phyloP scores from a whole-genome alignment of 441 rosid genomes.

The Metrosideros polymorpha region DNA sequence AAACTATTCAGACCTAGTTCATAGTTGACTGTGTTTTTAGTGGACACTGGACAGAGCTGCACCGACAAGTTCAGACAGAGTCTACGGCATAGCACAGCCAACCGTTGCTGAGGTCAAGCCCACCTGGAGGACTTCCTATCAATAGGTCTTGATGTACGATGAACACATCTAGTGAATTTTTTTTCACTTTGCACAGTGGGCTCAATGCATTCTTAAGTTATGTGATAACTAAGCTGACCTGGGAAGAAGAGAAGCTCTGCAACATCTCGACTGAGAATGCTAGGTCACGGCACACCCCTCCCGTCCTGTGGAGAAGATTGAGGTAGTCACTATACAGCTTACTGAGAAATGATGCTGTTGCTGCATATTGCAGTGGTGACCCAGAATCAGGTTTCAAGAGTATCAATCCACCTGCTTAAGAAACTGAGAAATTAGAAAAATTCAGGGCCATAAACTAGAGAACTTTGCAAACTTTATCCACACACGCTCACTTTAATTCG shows the following conservation, averaged over 20 bases:
- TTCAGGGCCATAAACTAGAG: not conserved
- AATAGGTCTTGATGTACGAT: not conserved
- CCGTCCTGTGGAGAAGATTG: conserved; percentile 23
- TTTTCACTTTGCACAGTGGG: not conserved
- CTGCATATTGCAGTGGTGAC: conserved; percentile 35
- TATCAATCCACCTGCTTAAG: conserved; percentile 43
- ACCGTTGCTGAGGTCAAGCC: not conserved
- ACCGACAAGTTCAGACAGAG: not conserved
- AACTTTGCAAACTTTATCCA: not conserved
- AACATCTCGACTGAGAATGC: conserved; percentile 26
- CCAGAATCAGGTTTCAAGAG: conserved; percentile 25
- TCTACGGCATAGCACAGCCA: not conserved
- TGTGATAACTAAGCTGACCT: conserved; percentile 16
- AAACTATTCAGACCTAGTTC: not conserved
- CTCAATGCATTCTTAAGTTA: not conserved
- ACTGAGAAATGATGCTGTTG: conserved; percentile 45
- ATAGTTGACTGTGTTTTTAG: not conserved
- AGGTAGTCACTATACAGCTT: conserved; percentile 53
- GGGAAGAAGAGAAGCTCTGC: conserved; percentile 33
- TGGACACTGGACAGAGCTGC: not conserved
- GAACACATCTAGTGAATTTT: not conserved
- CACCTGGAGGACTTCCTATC: not conserved
- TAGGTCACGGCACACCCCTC: conserved; percentile 19
- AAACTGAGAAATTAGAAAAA: not conserved
- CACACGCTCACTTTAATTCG: not conserved